Evolutionary conservation across 148 eudicot species (phyloP).

Genomic region (Chenopodium album): DNA sequence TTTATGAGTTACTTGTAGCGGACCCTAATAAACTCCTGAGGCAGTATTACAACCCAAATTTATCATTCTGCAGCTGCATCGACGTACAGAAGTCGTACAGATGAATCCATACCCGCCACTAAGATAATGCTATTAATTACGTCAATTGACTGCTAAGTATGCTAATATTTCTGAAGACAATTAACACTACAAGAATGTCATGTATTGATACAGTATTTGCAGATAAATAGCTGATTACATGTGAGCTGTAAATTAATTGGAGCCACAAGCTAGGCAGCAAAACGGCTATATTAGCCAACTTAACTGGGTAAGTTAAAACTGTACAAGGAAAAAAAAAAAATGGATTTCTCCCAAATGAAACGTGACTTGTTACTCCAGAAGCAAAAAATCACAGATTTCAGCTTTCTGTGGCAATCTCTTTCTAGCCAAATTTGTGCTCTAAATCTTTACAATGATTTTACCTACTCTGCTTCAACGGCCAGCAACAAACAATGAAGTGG

Average conservation of each 20-base stretch:
- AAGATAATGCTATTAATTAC: not conserved
- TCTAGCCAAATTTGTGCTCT: slow-evolving; percentile 18
- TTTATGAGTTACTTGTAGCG: not conserved
- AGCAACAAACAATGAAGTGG: slow-evolving; percentile 47
- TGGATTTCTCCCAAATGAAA: slow-evolving; percentile 12
- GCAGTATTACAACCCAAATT: not conserved
- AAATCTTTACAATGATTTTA: slow-evolving; percentile 25
- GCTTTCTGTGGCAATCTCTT: slow-evolving; percentile 19
- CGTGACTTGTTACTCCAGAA: slow-evolving; percentile 19
- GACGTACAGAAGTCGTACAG: not conserved
- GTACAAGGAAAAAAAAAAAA: slow-evolving; percentile 23
- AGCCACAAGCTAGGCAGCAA: slow-evolving; percentile 18
- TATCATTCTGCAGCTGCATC: not conserved
- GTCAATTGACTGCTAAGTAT: not conserved
- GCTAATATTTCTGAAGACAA: not conserved
- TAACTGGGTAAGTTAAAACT: slow-evolving; percentile 19
- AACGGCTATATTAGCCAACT: slow-evolving; percentile 7
- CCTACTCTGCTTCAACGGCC: slow-evolving; percentile 47
- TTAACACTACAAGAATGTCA: slow-evolving; percentile 17
- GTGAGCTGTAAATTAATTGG: slow-evolving; percentile 4
- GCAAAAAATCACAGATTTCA: slow-evolving; percentile 20
- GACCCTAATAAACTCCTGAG: not conserved
- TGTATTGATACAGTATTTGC: slow-evolving; percentile 10
- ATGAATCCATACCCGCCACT: not conserved
- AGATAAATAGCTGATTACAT: slow-evolving; percentile 22